phyloP scores from a whole-genome alignment of 2,329 filamentous ascomycete species.

The Colletotrichum tamarilloi region DNA sequence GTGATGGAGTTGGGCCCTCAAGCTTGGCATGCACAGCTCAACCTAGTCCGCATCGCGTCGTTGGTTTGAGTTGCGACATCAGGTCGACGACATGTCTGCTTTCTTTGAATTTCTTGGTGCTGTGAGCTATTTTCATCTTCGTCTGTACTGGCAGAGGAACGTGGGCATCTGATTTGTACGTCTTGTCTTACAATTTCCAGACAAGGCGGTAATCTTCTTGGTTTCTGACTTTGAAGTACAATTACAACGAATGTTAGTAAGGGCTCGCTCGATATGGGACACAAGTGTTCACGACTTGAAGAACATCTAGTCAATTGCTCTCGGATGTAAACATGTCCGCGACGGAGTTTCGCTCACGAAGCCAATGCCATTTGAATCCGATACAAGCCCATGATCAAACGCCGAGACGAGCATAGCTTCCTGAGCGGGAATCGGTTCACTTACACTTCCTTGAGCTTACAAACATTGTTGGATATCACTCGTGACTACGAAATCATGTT shows the following conservation, averaged over 20 bases:
- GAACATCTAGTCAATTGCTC: background rate
- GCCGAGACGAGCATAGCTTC: background rate
- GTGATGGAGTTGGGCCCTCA: background rate
- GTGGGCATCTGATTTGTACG: background rate
- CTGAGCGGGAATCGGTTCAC: background rate
- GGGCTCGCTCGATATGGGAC: background rate
- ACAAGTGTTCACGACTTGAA: background rate
- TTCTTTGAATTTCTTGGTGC: background rate
- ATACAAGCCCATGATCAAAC: background rate
- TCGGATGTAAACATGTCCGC: background rate
- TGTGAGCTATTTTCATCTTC: background rate
- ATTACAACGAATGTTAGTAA: background rate
- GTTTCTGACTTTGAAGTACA: background rate
- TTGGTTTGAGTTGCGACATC: background rate
- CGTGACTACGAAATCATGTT: background rate
- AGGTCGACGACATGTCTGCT: background rate
- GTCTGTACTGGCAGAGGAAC: background rate
- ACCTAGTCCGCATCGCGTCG: background rate
- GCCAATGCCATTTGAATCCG: background rate
- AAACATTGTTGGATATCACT: background rate
- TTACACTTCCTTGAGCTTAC: background rate
- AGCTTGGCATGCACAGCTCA: background rate
- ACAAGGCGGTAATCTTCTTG: background rate
- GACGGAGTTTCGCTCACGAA: background rate
- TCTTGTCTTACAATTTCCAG: background rate